Conservation (phyloP, 495 filamentous ascomycete genomes). For the Penicillium atrosanguineum region DNA sequence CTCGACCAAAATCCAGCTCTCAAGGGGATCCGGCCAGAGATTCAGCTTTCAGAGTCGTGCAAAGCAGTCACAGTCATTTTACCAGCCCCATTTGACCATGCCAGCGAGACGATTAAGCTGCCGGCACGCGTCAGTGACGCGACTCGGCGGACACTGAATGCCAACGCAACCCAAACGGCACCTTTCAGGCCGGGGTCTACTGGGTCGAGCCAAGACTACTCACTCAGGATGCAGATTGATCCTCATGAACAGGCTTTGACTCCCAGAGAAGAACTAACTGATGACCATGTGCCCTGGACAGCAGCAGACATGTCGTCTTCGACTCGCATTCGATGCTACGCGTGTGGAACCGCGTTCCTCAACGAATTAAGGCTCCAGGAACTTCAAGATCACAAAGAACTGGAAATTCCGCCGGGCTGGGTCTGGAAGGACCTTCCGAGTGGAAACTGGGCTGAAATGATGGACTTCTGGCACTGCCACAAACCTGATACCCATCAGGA, state of each 20-base stretch:
- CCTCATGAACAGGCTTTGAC: conserved; percentile 27
- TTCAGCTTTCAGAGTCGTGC: conserved; percentile 41
- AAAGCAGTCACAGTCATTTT: conserved; percentile 36
- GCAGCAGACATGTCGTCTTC: conserved; percentile 57
- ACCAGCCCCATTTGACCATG: conserved; percentile 44
- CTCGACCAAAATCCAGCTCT: conserved; percentile 49
- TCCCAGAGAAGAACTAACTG: conserved; percentile 25
- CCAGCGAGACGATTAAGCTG: conserved; percentile 57
- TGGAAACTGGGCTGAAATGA: conserved; percentile 99
- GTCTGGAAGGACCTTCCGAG: conserved; percentile 95
- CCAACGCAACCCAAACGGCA: neutral
- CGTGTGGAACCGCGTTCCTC: conserved; percentile 47
- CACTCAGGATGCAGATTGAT: conserved; percentile 70
- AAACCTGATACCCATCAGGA: conserved; percentile 63
- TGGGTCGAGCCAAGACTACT: conserved; percentile 32
- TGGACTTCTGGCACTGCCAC: conserved; percentile 99
- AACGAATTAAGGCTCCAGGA: conserved; percentile 1
- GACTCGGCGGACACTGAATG: conserved; percentile 22
- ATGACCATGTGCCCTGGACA: conserved; percentile 66
- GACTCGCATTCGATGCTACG: conserved; percentile 61
- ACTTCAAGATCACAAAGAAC: neutral
- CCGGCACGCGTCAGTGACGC: conserved; percentile 57
- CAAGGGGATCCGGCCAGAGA: conserved; percentile 26
- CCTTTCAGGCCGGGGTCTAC: neutral
- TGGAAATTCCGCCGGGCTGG: conserved; percentile 15